Conservation (phyloP, 106 monocot genomes). For the Dendrobium huoshanense region DNA sequence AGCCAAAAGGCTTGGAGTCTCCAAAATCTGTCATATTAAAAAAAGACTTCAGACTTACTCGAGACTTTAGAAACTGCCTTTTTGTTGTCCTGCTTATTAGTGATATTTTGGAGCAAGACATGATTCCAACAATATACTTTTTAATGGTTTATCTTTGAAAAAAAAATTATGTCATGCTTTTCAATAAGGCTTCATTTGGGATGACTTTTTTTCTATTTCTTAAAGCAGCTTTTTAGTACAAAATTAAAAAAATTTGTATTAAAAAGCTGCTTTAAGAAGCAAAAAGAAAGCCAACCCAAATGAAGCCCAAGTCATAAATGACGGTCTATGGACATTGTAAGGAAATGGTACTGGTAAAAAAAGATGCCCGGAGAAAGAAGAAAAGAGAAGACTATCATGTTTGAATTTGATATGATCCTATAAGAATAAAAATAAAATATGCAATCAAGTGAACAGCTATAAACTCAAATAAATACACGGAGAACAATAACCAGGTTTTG, state of each 20-base stretch:
- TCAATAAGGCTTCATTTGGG: no score
- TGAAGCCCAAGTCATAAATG: not conserved
- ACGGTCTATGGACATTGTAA: not conserved
- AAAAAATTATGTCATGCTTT: no score
- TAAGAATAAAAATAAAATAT: not conserved
- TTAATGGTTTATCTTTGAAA: no score
- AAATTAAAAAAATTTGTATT: no score
- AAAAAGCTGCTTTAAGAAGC: no score
- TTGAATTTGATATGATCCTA: not conserved
- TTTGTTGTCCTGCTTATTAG: not conserved
- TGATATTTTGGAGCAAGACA: no score
- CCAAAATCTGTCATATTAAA: constrained; percentile 57
- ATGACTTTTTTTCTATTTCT: no score
- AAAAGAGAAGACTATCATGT: not conserved
- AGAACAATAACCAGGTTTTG: not conserved
- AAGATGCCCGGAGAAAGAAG: not conserved
- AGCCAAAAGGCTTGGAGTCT: constrained; percentile 91
- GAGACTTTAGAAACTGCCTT: not conserved
- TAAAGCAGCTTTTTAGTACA: no score
- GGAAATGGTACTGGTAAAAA: not conserved
- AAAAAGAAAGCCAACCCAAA: no score
- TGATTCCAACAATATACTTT: no score
- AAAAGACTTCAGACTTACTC: not conserved
- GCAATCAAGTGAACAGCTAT: not conserved
- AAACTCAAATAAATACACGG: not conserved